Base-by-base conservation (phyloP, 345 rosid genomes). In the Moricandia arvensis region DNA sequence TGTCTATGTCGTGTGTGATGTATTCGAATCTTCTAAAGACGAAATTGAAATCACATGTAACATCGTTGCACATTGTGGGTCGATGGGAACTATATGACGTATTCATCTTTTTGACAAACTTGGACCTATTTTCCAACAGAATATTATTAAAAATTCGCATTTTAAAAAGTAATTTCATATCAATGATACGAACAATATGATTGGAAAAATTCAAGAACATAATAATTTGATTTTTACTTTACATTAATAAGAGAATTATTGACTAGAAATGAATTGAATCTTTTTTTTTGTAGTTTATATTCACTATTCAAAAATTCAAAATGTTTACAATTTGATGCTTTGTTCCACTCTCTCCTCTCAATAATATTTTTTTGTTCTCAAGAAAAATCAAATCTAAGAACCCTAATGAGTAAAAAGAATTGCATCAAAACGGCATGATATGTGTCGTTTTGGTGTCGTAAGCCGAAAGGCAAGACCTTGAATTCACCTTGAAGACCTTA, bases 371-470 rank as follows among this genome's bases (percentile, higher is more conserved):
- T 8, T 43, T 13, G n/a, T 21, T 24, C n/a, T 31, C 66, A 30
- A 24, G 31, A 60, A n/a, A n/a, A 54, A 61, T 35, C 21, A 75
- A 68, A 68, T 69, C 66, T 63, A 76, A 35, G 61, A 68, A 58
- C 33, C 67, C 73, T 12, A 55, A 2, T n/a, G 13, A 68, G 41
- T 35, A 59, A 27, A 72, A 8, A 12, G 15, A 60, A 72, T 38
- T 13, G 18, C 43, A 81, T 90, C 86, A 94, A 71, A 87, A 90
- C 76, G 98, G 98, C 95, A 87, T 94, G 38, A 94, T 90, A 75
- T 91, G 98, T 53, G 95, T 94, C 55, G 97, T 89, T 74, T 90
- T 90, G 27, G 98, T 94, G 43, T 90, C 96, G 76, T 94, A 94
- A 70, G 89, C 82, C 9, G 91, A 81, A 59, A 90, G 85, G 68